Base-by-base conservation (phyloP, 129 eudicot genomes). In the Deinandra increscens region DNA sequence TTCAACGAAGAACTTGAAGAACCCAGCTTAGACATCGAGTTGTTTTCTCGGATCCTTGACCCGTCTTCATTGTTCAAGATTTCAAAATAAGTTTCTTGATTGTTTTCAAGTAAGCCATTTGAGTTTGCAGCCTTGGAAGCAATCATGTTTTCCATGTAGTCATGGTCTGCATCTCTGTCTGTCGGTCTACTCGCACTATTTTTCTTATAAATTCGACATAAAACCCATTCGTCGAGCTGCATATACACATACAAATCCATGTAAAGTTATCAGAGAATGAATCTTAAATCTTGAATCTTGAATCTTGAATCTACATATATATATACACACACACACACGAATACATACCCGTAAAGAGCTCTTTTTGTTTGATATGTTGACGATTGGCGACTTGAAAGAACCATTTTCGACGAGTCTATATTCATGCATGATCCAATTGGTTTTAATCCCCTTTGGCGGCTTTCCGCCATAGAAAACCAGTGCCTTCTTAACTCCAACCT, bases 401-500 rank as follows among this genome's bases (percentile, higher is more conserved):
- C 54, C 61, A 45, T 55, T 44, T 54, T 78, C 73, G 59, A 55
- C 54, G 0, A 78, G 82, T 34, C 90, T 81, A 69, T 85, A 85
- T 74, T 85, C 90, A 64, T 85, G 84, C 90, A 85, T 85, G 71
- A 85, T 85, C 90, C 85, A 85, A 38, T 80, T 85, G 23, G 82
- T 85, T 71, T 84, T 80, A 53, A 85, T 85, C 29, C 90, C 90
- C 78, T 85, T 85, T 0, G 87, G 90, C 3, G 90, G 87, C 54
- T 85, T 82, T 17, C 91, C 91, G 23, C 83, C 82, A 62, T 85
- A 85, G 75, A 85, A 85, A 41, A 85, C 87, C 6, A 82, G 64
- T 23, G 91, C 84, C 58, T 85, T 85, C 45, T 85, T 85, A 45
- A 85, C 77, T 56, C 87, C 90, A 22, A 85, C 80, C 18, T 84